A percentile compares a stretch with the other conserved stretches of the same genome.
Evolutionary conservation across 164 flowering plant species (phyloP).

Genomic region (Stephania yunnanensis): DNA sequence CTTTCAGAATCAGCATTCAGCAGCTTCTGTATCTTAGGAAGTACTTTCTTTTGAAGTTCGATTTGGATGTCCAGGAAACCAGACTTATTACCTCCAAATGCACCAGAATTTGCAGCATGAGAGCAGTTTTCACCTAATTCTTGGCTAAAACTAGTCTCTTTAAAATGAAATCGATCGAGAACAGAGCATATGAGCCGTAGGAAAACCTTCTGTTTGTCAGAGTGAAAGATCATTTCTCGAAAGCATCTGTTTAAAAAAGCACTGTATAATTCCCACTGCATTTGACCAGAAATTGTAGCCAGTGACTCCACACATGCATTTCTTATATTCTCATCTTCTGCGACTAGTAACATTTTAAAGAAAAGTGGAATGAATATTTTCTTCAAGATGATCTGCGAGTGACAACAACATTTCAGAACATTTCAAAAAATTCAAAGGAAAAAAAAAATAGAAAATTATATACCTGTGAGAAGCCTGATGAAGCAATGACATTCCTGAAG

Average conservation of each 20-base stretch:
- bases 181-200: conserved; percentile 65
- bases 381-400: conserved; percentile 41
- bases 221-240: conserved; percentile 47
- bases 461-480: conserved; percentile 53
- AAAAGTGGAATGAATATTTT: conserved; percentile 78
- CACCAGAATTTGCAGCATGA: conserved; percentile 16
- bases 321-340: conserved; percentile 69
- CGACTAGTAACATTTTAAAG: conserved; percentile 64
- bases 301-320: conserved; percentile 71
- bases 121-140: conserved; percentile 15
- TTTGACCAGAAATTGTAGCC: conserved; percentile 61
- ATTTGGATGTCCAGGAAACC: conserved; percentile 34
- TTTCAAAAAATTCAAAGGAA: neutral
- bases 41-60: conserved; percentile 46
- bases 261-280: conserved; percentile 75
- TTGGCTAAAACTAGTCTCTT: conserved; percentile 13
- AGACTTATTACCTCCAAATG: conserved; percentile 9
- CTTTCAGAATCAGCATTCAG: conserved; percentile 53
- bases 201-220: conserved; percentile 57
- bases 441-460: neutral
- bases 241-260: conserved; percentile 62
- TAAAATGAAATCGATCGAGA: conserved; percentile 71
- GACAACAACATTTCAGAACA: conserved; percentile 10
- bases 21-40: conserved; percentile 67
- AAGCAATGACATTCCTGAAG: conserved; percentile 40